A percentile compares a stretch with the other conserved stretches of the same genome.
phyloP scores from a whole-genome alignment of 345 rosid genomes.

The Salix koriyanagi region DNA sequence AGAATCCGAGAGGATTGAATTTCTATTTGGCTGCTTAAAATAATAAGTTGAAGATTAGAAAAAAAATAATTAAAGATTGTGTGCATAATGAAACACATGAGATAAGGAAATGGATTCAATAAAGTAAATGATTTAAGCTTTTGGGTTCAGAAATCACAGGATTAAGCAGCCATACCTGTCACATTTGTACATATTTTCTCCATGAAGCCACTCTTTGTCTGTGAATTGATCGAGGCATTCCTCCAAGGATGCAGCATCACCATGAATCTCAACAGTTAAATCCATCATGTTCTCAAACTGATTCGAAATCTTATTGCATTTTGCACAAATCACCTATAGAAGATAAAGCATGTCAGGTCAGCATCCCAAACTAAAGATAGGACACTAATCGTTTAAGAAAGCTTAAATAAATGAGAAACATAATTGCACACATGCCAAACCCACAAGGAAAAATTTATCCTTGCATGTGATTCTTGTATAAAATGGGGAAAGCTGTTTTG shows the following conservation, averaged over 20 bases:
- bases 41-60: neutral
- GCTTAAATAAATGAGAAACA: neutral
- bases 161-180: slow-evolving; percentile 57
- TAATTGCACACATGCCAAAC: neutral
- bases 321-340: slow-evolving; percentile 69
- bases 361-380: slow-evolving; percentile 4
- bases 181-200: slow-evolving; percentile 96
- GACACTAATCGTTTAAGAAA: neutral
- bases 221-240: slow-evolving; percentile 94
- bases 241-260: slow-evolving; percentile 85
- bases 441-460: neutral
- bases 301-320: slow-evolving; percentile 65
- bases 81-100: neutral
- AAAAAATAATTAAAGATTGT: too few relatives aligned
- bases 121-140: neutral
- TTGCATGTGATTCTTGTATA: neutral
- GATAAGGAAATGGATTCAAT: neutral
- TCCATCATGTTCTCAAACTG: slow-evolving; percentile 99
- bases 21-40: neutral
- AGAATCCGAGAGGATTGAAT: neutral
- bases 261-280: slow-evolving; percentile 90
- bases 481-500: neutral
- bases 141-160: neutral
- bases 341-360: slow-evolving; percentile 9
- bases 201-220: slow-evolving; percentile 78